These are phyloP conservation scores for Oryza longistaminata DNA, from an alignment of 176 grass and related monocot genomes.

Conservation along the genomic window DNA sequence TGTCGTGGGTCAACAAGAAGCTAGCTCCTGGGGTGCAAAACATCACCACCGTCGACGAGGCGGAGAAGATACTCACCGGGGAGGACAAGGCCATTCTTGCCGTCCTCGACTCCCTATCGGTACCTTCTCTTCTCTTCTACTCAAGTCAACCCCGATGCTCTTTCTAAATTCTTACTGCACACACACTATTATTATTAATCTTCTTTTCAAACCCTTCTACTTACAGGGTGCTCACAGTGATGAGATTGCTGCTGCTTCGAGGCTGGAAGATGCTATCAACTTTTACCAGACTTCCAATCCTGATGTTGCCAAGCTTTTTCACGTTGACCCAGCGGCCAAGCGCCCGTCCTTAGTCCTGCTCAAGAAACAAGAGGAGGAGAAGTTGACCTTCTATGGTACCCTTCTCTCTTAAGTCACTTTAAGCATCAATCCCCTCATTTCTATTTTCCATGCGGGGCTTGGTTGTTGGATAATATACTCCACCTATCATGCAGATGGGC, in stretches of 20 bases:
- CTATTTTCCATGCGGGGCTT: background rate
- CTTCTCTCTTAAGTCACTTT: slow-evolving; percentile 10
- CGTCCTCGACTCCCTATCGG: slow-evolving; percentile 66
- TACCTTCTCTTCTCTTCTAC: background rate
- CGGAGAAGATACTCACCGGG: slow-evolving; percentile 64
- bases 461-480: background rate
- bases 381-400: slow-evolving; percentile 78
- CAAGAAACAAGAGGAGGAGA: slow-evolving; percentile 94
- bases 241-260: slow-evolving; percentile 84
- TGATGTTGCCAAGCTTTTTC: slow-evolving; percentile 84
- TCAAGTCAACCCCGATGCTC: background rate
- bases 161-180: background rate
- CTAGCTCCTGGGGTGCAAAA: slow-evolving; percentile 78
- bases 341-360: slow-evolving; percentile 69
- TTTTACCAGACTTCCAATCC: slow-evolving; percentile 80
- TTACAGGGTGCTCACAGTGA: slow-evolving; percentile 63
- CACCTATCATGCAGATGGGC: slow-evolving; percentile 54
- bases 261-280: slow-evolving; percentile 75
- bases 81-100: slow-evolving; percentile 67
- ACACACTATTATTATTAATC: background rate
- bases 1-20: slow-evolving; percentile 94
- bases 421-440: background rate
- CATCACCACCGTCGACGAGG: slow-evolving; percentile 60
- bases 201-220: slow-evolving; percentile 20
- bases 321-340: slow-evolving; percentile 66